Evolutionary conservation across 805 yeast species (phyloP).

Genomic region (Suhomyces kilbournensis): DNA sequence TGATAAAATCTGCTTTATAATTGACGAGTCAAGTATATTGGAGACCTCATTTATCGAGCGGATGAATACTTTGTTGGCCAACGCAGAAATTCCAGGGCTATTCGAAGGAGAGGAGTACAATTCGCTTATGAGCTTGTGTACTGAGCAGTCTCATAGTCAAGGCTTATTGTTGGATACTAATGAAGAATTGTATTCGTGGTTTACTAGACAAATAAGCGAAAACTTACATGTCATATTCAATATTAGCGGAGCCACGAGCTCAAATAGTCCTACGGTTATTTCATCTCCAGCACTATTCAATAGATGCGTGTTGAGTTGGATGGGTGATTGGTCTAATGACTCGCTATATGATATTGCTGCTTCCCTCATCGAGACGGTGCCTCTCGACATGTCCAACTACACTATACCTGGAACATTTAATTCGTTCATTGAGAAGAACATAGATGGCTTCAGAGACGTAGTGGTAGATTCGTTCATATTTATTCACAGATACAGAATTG

Average conservation of each 20-base stretch:
- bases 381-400: slow-evolving; percentile 51
- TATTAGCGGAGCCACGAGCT: slow-evolving; percentile 44
- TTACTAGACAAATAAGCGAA: slow-evolving; percentile 58
- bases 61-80: slow-evolving; percentile 90
- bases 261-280: slow-evolving; percentile 45
- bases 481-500: slow-evolving; percentile 37
- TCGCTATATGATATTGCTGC: slow-evolving; percentile 52
- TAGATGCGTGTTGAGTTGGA: slow-evolving; percentile 84
- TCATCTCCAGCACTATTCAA: slow-evolving; percentile 88
- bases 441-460: slow-evolving; percentile 37
- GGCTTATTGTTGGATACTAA: slow-evolving; percentile 65
- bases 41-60: slow-evolving; percentile 82
- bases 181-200: slow-evolving; percentile 75
- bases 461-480: slow-evolving; percentile 45
- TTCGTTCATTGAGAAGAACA: slow-evolving; percentile 8
- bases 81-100: slow-evolving; percentile 88
- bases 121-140: slow-evolving; percentile 51
- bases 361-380: slow-evolving; percentile 40
- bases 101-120: slow-evolving; percentile 72
- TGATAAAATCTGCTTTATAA: slow-evolving; percentile 63
- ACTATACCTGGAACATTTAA: slow-evolving; percentile 25
- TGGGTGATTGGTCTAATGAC: slow-evolving; percentile 73
- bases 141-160: slow-evolving; percentile 52
- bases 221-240: slow-evolving; percentile 85
- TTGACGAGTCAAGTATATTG: slow-evolving; percentile 76